These are phyloP conservation scores for Musa schizocarpa DNA, from an alignment of 176 grass and related monocot genomes.

Conservation along the genomic window DNA sequence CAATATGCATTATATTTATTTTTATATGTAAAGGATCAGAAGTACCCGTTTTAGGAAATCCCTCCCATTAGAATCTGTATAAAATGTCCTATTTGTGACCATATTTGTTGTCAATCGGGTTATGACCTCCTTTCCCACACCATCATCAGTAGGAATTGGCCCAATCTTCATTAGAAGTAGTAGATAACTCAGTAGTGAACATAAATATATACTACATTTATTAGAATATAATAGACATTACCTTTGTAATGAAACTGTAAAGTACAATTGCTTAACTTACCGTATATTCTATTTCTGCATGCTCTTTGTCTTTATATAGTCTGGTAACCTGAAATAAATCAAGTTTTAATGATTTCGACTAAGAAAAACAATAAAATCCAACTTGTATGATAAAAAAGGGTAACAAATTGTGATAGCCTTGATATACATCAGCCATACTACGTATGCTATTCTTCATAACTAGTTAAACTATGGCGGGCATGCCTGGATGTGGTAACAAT, in stretches of 20 bases:
- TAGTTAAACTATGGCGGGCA: background rate
- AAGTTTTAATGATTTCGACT: background rate
- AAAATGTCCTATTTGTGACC: conserved; percentile 64
- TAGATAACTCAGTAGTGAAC: conserved; percentile 2
- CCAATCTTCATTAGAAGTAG: conserved; percentile 46
- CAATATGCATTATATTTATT: background rate
- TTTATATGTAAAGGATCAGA: background rate
- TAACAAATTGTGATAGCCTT: no score
- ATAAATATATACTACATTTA: background rate
- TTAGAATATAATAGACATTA: background rate
- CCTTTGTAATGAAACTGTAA: background rate
- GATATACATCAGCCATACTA: background rate
- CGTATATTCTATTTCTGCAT: conserved; percentile 93
- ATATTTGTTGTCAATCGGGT: conserved; percentile 66
- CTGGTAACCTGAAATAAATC: conserved; percentile 54
- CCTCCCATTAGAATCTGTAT: conserved; percentile 89
- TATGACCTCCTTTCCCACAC: conserved; percentile 66
- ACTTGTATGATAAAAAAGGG: no score
- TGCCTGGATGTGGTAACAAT: no score
- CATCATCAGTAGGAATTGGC: conserved; percentile 62
- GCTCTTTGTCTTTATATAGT: conserved; percentile 77
- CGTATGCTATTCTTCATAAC: background rate
- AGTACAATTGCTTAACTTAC: conserved; percentile 29
- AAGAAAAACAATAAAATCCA: conserved; percentile 5
- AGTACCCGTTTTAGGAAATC: conserved; percentile 86